A percentile compares a stretch with the other conserved stretches of the same genome.
These are phyloP conservation scores for Cladosporium sp. DNA, from an alignment of 2,329 filamentous ascomycete species.

Conservation along the genomic window DNA sequence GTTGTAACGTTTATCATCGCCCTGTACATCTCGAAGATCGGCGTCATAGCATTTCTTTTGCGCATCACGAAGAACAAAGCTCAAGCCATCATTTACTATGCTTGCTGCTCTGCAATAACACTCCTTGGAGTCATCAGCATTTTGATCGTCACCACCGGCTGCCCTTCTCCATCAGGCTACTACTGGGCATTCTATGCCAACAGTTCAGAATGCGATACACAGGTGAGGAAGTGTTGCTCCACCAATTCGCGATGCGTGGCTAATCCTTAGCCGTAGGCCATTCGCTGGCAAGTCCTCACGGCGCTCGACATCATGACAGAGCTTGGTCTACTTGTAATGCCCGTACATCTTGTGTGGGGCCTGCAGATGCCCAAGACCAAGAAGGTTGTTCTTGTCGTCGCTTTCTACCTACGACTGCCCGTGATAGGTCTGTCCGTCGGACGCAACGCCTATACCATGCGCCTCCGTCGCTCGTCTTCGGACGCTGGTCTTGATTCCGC, in stretches of 20 bases:
- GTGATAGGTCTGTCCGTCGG: slow-evolving; percentile 32
- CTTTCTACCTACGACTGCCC: slow-evolving; percentile 34
- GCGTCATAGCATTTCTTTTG: slow-evolving; percentile 29
- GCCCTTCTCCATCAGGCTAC: slow-evolving; percentile 22
- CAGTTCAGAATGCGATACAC: slow-evolving; percentile 21
- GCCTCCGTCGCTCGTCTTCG: slow-evolving; percentile 19
- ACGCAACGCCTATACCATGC: slow-evolving; percentile 33
- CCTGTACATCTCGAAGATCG: slow-evolving; percentile 30
- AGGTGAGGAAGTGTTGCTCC: slow-evolving; percentile 16
- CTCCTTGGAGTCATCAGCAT: slow-evolving; percentile 28
- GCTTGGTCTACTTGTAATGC: slow-evolving; percentile 28
- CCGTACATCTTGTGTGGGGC: slow-evolving; percentile 33
- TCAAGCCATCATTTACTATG: slow-evolving; percentile 25
- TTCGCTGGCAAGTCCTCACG: slow-evolving; percentile 36
- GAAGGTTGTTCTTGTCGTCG: slow-evolving; percentile 33
- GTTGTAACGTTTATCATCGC: slow-evolving; percentile 28
- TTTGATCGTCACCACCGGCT: slow-evolving; percentile 25
- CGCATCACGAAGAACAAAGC: slow-evolving; percentile 27
- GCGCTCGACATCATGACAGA: slow-evolving; percentile 38
- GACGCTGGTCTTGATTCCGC: slow-evolving; percentile 33
- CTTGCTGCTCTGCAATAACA: slow-evolving; percentile 21
- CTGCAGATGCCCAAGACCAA: slow-evolving; percentile 34
- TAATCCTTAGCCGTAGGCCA: slow-evolving; percentile 19
- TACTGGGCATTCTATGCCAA: slow-evolving; percentile 29
- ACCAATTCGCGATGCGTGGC: not conserved